A percentile compares a stretch with the other conserved stretches of the same genome.
These are phyloP conservation scores for Thelonectria olida DNA, from an alignment of 2,329 filamentous ascomycete genomes.

Conservation along the genomic window DNA sequence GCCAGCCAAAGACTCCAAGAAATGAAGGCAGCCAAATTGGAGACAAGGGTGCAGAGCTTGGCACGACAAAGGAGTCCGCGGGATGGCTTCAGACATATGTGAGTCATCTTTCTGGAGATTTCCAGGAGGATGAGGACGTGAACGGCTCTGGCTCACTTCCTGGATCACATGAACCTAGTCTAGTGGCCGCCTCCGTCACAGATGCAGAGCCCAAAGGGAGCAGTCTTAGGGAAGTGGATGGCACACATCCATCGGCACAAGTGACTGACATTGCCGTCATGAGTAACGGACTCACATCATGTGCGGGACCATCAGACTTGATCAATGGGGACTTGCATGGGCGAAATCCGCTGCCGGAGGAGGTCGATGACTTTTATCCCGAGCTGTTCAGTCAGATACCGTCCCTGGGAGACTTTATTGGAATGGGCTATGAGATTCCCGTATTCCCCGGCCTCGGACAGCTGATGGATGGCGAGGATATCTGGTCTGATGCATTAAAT, in stretches of 20 bases:
- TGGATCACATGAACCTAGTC: neutral
- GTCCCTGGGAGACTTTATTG: constrained; percentile 9
- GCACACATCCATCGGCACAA: too few relatives aligned
- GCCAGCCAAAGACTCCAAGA: neutral
- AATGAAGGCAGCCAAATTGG: neutral
- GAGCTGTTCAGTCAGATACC: constrained; percentile 10
- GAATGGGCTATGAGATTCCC: constrained; percentile 1
- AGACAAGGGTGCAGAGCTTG: neutral
- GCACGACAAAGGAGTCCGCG: neutral
- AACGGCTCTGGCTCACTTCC: too few relatives aligned
- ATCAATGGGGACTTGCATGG: neutral
- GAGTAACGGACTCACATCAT: neutral
- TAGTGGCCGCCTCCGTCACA: neutral
- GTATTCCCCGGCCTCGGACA: neutral
- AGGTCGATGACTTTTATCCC: neutral
- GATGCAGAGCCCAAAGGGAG: neutral
- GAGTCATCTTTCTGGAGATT: constrained; percentile 3
- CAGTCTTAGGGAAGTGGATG: too few relatives aligned
- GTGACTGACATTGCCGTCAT: too few relatives aligned
- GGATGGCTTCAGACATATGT: constrained; percentile 13
- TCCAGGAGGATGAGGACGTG: neutral
- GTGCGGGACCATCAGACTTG: neutral
- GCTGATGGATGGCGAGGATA: constrained; percentile 1
- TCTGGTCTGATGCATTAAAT: neutral
- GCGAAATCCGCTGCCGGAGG: neutral